Conservation (phyloP, 345 rosid genomes). For the Cardiospermum halicacabum region DNA sequence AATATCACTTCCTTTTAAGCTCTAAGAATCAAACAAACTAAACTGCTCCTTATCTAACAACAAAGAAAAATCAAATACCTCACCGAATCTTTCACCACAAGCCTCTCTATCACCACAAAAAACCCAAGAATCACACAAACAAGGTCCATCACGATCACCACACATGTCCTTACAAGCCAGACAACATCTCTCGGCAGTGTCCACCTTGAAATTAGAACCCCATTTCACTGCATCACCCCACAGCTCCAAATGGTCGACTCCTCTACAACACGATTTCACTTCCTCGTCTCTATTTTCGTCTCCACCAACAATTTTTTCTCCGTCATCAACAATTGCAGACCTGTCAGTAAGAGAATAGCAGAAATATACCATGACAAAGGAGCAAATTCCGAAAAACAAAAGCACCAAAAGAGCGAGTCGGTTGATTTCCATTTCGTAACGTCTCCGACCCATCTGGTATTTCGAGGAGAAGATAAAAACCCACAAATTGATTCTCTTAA, state of each 20-base stretch:
- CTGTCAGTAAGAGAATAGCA: slow-evolving; percentile 17
- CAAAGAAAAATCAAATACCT: slow-evolving; percentile 19
- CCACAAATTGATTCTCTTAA: neutral
- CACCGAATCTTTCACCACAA: slow-evolving; percentile 40
- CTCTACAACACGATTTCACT: slow-evolving; percentile 28
- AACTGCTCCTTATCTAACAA: neutral
- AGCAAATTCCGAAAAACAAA: slow-evolving; percentile 19
- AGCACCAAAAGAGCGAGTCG: slow-evolving; percentile 22
- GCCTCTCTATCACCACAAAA: slow-evolving; percentile 33
- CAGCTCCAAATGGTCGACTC: slow-evolving; percentile 38
- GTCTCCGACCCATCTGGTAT: slow-evolving; percentile 29
- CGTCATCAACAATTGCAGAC: neutral
- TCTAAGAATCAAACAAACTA: neutral
- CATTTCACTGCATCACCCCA: slow-evolving; percentile 50
- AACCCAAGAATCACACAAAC: slow-evolving; percentile 48
- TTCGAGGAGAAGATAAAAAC: neutral
- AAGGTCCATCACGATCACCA: slow-evolving; percentile 24
- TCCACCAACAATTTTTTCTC: neutral
- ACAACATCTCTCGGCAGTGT: slow-evolving; percentile 35
- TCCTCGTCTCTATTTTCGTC: slow-evolving; percentile 3
- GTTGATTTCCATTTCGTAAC: slow-evolving; percentile 20
- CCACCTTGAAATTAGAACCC: slow-evolving; percentile 39
- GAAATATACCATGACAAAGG: slow-evolving; percentile 27
- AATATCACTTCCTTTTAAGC: neutral
- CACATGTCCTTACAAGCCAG: slow-evolving; percentile 40